Conservation (phyloP, 352 stramenopile genomes). For the Pythium vanterpoolii region DNA sequence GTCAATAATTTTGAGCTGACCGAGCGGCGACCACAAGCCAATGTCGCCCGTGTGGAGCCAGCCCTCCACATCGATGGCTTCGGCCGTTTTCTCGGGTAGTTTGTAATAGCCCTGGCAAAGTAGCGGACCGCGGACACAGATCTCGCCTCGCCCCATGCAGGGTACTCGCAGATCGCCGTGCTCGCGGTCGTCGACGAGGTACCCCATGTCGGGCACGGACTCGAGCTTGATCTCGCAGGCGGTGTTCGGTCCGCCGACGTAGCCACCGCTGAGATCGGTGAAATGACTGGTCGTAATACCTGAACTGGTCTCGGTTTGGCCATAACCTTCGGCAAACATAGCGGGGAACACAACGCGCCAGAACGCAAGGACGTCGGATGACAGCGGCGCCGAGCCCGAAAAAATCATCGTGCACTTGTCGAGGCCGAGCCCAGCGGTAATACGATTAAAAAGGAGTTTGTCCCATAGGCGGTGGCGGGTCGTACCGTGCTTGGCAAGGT, state of each 20-base stretch:
- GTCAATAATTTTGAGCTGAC: conserved; percentile 89
- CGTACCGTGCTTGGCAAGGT: conserved; percentile 61
- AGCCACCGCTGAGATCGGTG: conserved; percentile 56
- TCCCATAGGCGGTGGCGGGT: conserved; percentile 88
- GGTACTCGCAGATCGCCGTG: conserved; percentile 38
- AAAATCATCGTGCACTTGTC: conserved; percentile 87
- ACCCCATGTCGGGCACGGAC: conserved; percentile 97
- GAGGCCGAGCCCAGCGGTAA: conserved; percentile 89
- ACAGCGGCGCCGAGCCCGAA: conserved; percentile 92
- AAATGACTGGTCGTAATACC: conserved; percentile 60
- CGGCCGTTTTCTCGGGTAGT: conserved; percentile 88
- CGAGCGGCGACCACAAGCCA: conserved; percentile 91
- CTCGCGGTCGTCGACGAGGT: conserved; percentile 76
- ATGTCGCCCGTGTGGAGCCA: conserved; percentile 98
- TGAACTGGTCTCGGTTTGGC: conserved; percentile 94
- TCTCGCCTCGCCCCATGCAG: conserved; percentile 57
- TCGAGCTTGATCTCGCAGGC: conserved; percentile 91
- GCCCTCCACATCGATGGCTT: conserved; percentile 89
- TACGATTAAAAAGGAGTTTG: conserved; percentile 92
- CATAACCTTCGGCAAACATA: conserved; percentile 92
- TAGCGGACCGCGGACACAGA: conserved; percentile 74
- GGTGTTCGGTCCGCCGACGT: conserved; percentile 90
- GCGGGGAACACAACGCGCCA: conserved; percentile 90
- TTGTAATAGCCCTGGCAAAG: conserved; percentile 95
- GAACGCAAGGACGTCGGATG: conserved; percentile 92